Base-by-base conservation (phyloP, 2,329 filamentous ascomycete genomes). In the Penicillium sp. region DNA sequence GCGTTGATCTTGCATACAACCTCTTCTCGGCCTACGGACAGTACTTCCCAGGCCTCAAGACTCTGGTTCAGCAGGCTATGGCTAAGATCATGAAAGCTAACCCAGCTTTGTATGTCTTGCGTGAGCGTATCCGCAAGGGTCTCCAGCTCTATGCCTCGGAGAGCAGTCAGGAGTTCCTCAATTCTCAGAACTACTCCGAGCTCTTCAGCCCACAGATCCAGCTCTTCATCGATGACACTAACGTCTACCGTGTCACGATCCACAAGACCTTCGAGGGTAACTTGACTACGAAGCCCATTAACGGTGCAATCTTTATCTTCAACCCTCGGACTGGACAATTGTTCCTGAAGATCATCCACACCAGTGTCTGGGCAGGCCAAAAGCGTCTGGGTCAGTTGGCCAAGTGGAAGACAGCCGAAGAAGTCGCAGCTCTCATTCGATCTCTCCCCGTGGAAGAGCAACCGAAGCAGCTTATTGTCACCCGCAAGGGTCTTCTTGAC, bases 51-150 rank as follows among this genome's bases (percentile, higher is more conserved):
- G 94, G 94, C 69, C 78, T 99, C 58, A 99, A 99, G 81, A 89
- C 91, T 46, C 83, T 99, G 25, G 81, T 99, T 27, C 95, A 99
- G 75, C 93, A 97, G 73, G 94, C 95, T 6, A 99, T 99, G 95
- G 91, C 91, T 46, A 99, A 99, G 86, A 86, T 99, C 71, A 99
- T 99, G 94, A 99, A 99, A 78, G 93, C 94, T 37, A 99, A 99
- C 69, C 94, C 94, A 16, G 94, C 94, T 3, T 78, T 99, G 32
- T 99, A 97, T 72, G 94, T 99, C 49, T 79, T 99, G 56, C 89
- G 94, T 56, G 94, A 99, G 78, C 94, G 94, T 83, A 99, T 99
- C 61, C 86, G 95, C 61, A 99, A 99, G 81, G 94, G 94, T 81
- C 84, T 99, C 56, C 94, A 99, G 77, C 81, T 99, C 15, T 99